Evolutionary conservation across 73 alveolate genomes (phyloP).

Genomic region (Paramecium tetraurelia): DNA sequence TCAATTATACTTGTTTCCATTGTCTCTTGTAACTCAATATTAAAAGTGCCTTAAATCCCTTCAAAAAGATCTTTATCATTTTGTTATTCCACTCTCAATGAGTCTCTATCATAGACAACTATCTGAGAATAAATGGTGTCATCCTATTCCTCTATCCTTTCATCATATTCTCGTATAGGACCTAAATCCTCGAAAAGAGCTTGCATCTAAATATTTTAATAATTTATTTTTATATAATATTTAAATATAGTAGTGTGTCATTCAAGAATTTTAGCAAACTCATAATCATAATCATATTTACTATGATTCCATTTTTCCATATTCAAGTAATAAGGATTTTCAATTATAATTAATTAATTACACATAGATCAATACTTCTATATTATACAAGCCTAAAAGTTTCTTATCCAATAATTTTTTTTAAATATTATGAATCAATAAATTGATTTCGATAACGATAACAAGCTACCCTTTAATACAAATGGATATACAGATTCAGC

Average conservation of each 20-base stretch:
- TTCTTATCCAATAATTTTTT: not conserved
- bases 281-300: too few species aligned
- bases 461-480: not conserved
- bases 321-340: too few species aligned
- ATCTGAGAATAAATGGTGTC: not conserved
- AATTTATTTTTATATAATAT: not conserved
- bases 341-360: not conserved
- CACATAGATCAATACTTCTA: not conserved
- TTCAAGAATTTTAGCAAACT: too few species aligned
- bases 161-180: not conserved
- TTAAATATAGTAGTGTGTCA: too few species aligned
- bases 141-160: not conserved
- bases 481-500: not conserved
- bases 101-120: not conserved
- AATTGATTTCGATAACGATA: not conserved
- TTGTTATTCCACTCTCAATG: not conserved
- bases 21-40: not conserved
- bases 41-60: not conserved
- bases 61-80: not conserved
- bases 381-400: not conserved
- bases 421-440: not conserved
- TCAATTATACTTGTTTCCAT: not conserved
- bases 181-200: not conserved
- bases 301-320: too few species aligned
- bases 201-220: not conserved